phyloP scores from a whole-genome alignment of 225 moss, liverwort and hornwort genomes.

The Physcomitrium patens region DNA sequence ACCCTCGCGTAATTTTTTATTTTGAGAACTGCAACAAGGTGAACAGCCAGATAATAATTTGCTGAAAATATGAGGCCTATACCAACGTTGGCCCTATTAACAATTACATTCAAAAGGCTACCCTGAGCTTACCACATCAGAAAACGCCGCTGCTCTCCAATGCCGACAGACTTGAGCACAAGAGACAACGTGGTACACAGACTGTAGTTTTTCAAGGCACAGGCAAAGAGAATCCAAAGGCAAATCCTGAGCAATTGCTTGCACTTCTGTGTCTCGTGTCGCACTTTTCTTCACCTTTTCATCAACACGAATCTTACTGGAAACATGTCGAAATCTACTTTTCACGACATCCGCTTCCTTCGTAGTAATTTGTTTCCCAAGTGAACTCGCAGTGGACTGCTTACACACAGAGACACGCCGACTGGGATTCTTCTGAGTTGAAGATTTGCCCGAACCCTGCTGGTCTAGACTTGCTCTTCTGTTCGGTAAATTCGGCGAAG shows the following conservation, averaged over 20 bases:
- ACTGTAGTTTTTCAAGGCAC: slow-evolving; percentile 76
- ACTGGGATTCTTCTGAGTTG: slow-evolving; percentile 6
- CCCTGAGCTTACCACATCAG: slow-evolving; percentile 55
- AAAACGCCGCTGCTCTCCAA: slow-evolving; percentile 73
- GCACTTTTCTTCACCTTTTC: slow-evolving; percentile 25
- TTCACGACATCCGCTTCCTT: slow-evolving; percentile 36
- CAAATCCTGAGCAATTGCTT: slow-evolving; percentile 45
- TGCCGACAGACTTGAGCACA: slow-evolving; percentile 79
- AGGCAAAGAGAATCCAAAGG: slow-evolving; percentile 77
- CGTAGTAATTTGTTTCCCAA: slow-evolving; percentile 37
- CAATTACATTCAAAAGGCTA: neutral
- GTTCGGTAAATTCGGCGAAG: neutral
- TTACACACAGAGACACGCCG: slow-evolving; percentile 31
- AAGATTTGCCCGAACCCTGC: slow-evolving; percentile 25
- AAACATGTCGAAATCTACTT: slow-evolving; percentile 20
- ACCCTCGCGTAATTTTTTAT: neutral
- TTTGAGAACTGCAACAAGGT: neutral
- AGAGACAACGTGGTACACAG: slow-evolving; percentile 76
- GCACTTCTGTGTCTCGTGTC: slow-evolving; percentile 36
- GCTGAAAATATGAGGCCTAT: neutral
- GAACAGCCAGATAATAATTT: neutral
- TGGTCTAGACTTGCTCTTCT: slow-evolving; percentile 9
- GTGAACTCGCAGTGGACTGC: slow-evolving; percentile 42
- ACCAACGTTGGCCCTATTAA: neutral
- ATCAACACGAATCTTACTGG: slow-evolving; percentile 14